phyloP scores from a whole-genome alignment of 2,329 filamentous ascomycete species.

The Nothophaeocryptopus gaeumannii region DNA sequence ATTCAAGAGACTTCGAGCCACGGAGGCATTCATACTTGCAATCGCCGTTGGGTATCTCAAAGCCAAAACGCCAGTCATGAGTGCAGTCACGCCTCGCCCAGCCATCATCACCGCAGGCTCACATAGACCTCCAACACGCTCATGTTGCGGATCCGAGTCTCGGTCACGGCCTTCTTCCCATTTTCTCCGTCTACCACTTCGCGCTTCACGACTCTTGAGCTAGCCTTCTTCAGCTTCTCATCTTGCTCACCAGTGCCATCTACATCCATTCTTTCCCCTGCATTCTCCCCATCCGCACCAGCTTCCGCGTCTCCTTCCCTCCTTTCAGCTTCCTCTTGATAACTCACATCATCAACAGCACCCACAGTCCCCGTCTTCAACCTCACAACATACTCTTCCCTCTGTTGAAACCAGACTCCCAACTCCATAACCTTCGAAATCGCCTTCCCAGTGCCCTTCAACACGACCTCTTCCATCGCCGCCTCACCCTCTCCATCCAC shows the following conservation, averaged over 20 bases:
- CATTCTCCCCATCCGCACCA: slow-evolving; percentile 8
- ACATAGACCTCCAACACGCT: slow-evolving; percentile 37
- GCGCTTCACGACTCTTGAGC: slow-evolving; percentile 9
- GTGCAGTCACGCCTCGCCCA: too few relatives aligned
- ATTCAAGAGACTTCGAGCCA: too few relatives aligned
- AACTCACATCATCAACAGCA: slow-evolving; percentile 66
- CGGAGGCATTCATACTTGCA: too few relatives aligned
- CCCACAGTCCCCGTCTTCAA: slow-evolving; percentile 61
- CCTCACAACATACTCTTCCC: slow-evolving; percentile 54
- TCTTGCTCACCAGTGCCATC: not conserved
- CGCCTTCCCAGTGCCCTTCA: slow-evolving; percentile 66
- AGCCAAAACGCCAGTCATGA: too few relatives aligned
- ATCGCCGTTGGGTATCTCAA: too few relatives aligned
- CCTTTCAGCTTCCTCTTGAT: slow-evolving; percentile 25
- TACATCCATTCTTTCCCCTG: slow-evolving; percentile 8
- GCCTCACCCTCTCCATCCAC: slow-evolving; percentile 33
- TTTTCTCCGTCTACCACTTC: slow-evolving; percentile 24
- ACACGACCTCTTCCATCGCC: slow-evolving; percentile 51
- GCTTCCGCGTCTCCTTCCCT: slow-evolving; percentile 15
- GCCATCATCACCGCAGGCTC: slow-evolving; percentile 25
- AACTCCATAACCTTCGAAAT: slow-evolving; percentile 62
- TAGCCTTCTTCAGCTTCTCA: not conserved
- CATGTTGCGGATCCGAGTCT: slow-evolving; percentile 40
- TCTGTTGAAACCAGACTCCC: slow-evolving; percentile 63
- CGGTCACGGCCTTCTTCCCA: slow-evolving; percentile 26